Evolutionary conservation across 2,329 filamentous ascomycete species (phyloP).

Genomic region (Hymenoscyphus infarciens): DNA sequence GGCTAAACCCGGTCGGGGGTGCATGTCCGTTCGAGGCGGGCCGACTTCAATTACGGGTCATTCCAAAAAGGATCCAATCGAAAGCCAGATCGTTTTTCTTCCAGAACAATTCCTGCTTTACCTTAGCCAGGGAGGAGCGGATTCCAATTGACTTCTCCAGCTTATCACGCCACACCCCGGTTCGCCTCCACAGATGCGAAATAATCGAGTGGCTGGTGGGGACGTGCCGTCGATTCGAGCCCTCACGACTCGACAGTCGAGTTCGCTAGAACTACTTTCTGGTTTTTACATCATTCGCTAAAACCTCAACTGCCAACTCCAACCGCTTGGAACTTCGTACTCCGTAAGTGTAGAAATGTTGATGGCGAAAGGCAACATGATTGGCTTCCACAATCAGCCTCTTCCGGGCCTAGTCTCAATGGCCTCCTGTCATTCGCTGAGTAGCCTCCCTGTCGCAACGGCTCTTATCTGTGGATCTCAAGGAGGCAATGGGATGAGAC

Average conservation of each 20-base stretch:
- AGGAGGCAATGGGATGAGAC: constrained; percentile 15
- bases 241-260: neutral
- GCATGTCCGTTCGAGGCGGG: constrained; percentile 3
- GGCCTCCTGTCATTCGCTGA: constrained; percentile 12
- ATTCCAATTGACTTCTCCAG: neutral
- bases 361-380: neutral
- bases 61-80: neutral
- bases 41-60: neutral
- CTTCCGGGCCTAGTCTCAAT: neutral
- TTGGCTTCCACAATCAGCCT: neutral
- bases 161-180: constrained; percentile 1
- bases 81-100: constrained; percentile 11
- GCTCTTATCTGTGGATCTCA: constrained; percentile 27
- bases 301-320: neutral
- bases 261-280: neutral
- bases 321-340: neutral
- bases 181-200: neutral
- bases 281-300: neutral
- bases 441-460: neutral
- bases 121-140: too few relatives aligned
- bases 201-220: neutral
- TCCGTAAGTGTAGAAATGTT: constrained; percentile 2
- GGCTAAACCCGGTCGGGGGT: neutral
- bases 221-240: too few relatives aligned
- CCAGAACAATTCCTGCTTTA: constrained; percentile 22